Conservation (phyloP, 139 green algal species). For the Yamagishiella unicocca region DNA sequence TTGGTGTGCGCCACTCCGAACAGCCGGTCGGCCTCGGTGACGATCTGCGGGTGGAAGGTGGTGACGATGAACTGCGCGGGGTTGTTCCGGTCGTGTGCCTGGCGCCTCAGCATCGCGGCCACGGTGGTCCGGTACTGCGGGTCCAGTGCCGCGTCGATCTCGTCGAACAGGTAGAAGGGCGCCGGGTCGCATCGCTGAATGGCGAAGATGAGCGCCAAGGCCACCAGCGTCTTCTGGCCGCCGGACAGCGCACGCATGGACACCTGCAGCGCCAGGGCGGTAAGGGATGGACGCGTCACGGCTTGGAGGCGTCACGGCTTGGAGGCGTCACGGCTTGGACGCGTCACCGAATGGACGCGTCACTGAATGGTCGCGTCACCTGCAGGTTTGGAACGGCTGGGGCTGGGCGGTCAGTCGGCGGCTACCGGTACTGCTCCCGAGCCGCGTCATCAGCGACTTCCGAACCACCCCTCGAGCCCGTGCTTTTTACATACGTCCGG, state of each 20-base stretch:
- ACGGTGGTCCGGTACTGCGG: constrained; percentile 89
- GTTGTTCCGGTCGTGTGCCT: constrained; percentile 75
- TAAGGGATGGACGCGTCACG: too few relatives aligned
- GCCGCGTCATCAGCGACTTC: too few relatives aligned
- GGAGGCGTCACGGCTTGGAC: too few relatives aligned
- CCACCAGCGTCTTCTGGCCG: constrained; percentile 98
- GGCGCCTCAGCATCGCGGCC: constrained; percentile 84
- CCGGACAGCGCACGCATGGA: constrained; percentile 80
- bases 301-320: too few relatives aligned
- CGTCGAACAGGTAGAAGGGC: constrained; percentile 99
- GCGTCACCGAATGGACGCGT: too few relatives aligned
- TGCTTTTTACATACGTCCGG: too few relatives aligned
- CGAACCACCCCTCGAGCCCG: too few relatives aligned
- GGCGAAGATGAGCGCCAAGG: constrained; percentile 98
- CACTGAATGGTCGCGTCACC: too few relatives aligned
- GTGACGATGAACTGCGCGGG: constrained; percentile 98
- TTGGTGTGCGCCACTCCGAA: constrained; percentile 95
- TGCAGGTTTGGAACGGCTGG: too few relatives aligned
- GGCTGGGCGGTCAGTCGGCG: too few relatives aligned
- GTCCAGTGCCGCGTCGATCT: constrained; percentile 99
- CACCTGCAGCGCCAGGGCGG: too few relatives aligned
- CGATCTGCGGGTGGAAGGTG: constrained; percentile 95
- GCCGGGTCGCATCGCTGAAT: constrained; percentile 98
- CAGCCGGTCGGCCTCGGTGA: constrained; percentile 85
- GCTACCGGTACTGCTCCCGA: too few relatives aligned